Evolutionary conservation across 2,329 filamentous ascomycete species (phyloP).

Genomic region (Lachnellula arida): DNA sequence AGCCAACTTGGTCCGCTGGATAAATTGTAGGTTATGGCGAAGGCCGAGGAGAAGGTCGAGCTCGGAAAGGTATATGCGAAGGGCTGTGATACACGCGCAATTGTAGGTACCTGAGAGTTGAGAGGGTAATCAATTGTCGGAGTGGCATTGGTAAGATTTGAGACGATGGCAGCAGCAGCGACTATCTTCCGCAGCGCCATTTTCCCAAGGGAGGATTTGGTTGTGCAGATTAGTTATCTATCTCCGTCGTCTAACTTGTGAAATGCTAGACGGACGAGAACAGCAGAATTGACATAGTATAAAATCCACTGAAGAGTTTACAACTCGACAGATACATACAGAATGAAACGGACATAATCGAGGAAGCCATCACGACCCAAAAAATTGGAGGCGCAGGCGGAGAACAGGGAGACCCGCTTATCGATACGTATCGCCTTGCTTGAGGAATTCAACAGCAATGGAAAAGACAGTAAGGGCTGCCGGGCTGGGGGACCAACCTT

Average conservation of each 20-base stretch:
- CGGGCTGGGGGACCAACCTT: slow-evolving; percentile 7
- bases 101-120: slow-evolving; percentile 78
- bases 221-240: background rate
- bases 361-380: slow-evolving; percentile 14
- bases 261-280: background rate
- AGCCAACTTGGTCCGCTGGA: slow-evolving; percentile 67
- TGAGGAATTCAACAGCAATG: slow-evolving; percentile 21
- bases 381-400: slow-evolving; percentile 22
- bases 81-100: slow-evolving; percentile 62
- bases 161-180: slow-evolving; percentile 14
- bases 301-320: slow-evolving; percentile 10
- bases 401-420: slow-evolving; percentile 21
- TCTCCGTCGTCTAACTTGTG: background rate
- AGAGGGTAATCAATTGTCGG: slow-evolving; percentile 60
- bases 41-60: slow-evolving; percentile 65
- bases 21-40: slow-evolving; percentile 62
- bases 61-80: slow-evolving; percentile 70
- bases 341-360: slow-evolving; percentile 6
- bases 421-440: slow-evolving; percentile 21
- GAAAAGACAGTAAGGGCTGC: slow-evolving; percentile 23
- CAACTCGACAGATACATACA: slow-evolving; percentile 9
- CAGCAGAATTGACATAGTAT: slow-evolving; percentile 6
- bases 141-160: slow-evolving; percentile 28
- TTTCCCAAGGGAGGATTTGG: slow-evolving; percentile 3
- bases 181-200: slow-evolving; percentile 22